A percentile compares a stretch with the other conserved stretches of the same genome.
Evolutionary conservation across 768 basidiomycete genomes (phyloP).

Genomic region (Lactarius sanguifluus): DNA sequence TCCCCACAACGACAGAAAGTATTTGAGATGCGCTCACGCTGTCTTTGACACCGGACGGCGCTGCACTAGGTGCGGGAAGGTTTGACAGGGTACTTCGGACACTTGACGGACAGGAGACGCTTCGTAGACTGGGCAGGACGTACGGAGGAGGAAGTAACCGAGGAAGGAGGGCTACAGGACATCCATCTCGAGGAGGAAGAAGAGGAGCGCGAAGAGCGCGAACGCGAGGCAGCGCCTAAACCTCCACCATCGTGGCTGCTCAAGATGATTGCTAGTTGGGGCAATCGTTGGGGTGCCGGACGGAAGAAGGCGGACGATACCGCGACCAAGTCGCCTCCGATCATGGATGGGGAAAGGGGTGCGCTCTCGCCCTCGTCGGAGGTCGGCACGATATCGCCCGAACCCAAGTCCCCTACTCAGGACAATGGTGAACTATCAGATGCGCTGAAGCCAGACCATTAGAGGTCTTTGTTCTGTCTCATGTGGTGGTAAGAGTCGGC

Average conservation of each 20-base stretch:
- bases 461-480: background rate
- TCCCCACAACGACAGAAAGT: conserved; percentile 60
- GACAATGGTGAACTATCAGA: conserved; percentile 1
- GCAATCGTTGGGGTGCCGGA: conserved; percentile 51
- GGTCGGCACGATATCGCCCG: conserved; percentile 18
- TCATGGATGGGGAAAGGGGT: conserved; percentile 19
- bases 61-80: conserved; percentile 53
- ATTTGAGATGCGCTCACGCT: conserved; percentile 60
- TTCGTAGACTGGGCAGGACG: conserved; percentile 69
- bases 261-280: conserved; percentile 76
- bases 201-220: conserved; percentile 54
- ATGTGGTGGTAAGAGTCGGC: background rate
- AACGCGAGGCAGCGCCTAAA: conserved; percentile 63
- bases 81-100: conserved; percentile 72
- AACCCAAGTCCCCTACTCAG: conserved; percentile 4
- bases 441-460: conserved; percentile 1
- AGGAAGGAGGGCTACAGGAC: conserved; percentile 49
- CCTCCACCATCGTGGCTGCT: conserved; percentile 72
- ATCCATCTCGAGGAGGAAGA: conserved; percentile 39
- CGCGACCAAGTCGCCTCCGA: conserved; percentile 20
- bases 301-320: conserved; percentile 27
- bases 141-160: conserved; percentile 75
- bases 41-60: conserved; percentile 64
- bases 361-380: conserved; percentile 14
- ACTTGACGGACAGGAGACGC: conserved; percentile 56